Conservation (phyloP, 345 rosid species). For the Salix arbutifolia region DNA sequence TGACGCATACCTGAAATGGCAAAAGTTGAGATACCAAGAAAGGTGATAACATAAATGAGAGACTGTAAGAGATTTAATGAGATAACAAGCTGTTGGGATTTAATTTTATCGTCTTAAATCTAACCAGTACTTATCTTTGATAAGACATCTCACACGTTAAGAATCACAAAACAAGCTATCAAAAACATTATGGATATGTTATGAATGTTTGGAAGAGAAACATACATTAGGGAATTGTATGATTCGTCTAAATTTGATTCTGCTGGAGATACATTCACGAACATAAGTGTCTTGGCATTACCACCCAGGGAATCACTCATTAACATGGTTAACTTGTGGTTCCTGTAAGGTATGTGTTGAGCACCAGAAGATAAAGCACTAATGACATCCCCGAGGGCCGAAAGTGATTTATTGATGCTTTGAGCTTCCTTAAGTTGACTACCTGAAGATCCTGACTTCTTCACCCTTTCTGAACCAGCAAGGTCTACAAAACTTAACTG, state of each 20-base stretch:
- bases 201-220: not conserved
- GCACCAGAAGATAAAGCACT: conserved; percentile 80
- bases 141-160: not conserved
- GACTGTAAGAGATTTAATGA: not conserved
- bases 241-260: conserved; percentile 92
- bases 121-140: not conserved
- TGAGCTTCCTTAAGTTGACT: conserved; percentile 92
- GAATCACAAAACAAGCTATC: not conserved
- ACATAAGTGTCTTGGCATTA: conserved; percentile 95
- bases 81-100: too few species aligned
- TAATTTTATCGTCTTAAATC: not conserved
- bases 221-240: conserved; percentile 79
- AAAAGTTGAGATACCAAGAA: not conserved
- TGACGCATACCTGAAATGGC: conserved; percentile 65
- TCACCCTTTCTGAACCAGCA: conserved; percentile 94
- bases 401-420: conserved; percentile 91
- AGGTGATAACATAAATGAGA: not conserved
- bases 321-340: conserved; percentile 92
- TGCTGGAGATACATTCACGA: conserved; percentile 84
- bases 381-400: conserved; percentile 93
- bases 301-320: conserved; percentile 99
- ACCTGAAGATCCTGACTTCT: conserved; percentile 91
- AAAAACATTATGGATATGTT: not conserved
- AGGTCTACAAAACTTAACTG: conserved; percentile 98
- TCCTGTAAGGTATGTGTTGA: conserved; percentile 89